Evolutionary conservation across 306 rosid genomes (phyloP), one percentile per base, ranked within the genome.

Genomic region (Spatholobus suberectus): DNA sequence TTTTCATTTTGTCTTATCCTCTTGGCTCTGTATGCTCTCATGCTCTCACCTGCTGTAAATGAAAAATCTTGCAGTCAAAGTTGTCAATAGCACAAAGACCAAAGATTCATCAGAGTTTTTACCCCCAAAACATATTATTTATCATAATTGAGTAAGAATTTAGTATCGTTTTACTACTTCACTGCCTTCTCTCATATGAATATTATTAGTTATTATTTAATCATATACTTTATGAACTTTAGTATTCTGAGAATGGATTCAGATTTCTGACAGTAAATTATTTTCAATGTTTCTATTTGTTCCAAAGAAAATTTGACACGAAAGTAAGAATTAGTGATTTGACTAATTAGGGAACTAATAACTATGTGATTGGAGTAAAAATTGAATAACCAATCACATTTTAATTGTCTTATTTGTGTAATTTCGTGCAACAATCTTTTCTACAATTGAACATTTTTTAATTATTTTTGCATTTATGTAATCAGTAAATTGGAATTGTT

Each of bases 1-100:
- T 84, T 66, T 66, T 85, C 52, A 26, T 85, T 86, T 90, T 90
- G 94, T 92, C 91, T 85, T 85, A 86, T 82, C 63, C 65, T 71
- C 72, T 89, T 83, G 85, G 55, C 82, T 46, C 57, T 20, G 75
- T 69, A 24, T 74, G 71, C 66, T 57, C 82, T 58, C 73, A 18
- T 4, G 10, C 24, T 35, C 51, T 65, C 15, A 61, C 5, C 29
- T 38, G 54, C 62, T 61, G 78, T 76, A 17, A 59, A 32, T 58
- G 34, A 35, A 69, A 26, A 80, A 59, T 46, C 59, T 73, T 37
- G 21, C 73, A 81, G 54, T 75, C 1, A 72, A 78, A 61, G 73
- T 61, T 75, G 49, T 55, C 62, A 55, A 26, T 54, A 46, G 83
- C 90, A 70, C 72, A 82, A 77, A 73, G 71, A 86, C 81, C 89